Evolutionary conservation across 352 stramenopile genomes (phyloP), one percentile per base, ranked within the genome.

Genomic region (Phytophthora hybrid): DNA sequence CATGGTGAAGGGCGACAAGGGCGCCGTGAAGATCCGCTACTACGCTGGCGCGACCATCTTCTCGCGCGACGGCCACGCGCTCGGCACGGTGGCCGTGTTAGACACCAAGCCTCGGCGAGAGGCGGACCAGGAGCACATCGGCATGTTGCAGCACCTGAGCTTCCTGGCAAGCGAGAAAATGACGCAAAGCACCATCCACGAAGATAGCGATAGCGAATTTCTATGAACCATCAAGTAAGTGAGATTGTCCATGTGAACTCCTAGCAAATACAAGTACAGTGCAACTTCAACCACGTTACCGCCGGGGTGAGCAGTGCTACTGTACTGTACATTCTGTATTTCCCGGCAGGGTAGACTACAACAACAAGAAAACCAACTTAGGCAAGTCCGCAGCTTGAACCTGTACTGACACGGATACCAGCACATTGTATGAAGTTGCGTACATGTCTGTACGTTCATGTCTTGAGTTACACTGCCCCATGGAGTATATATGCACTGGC

Each of bases 131-230:
- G 88, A 95, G 63, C 87, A 95, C 73, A 95, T 95, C 54, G 88
- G 88, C 23, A 94, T 95, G 88, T 81, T 95, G 74, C 88, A 95
- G 73, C 88, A 95, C 71, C 61, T 95, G 62, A 95, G 88, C 66
- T 95, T 95, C 77, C 79, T 95, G 49, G 88, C 88, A 32, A 95
- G 88, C 66, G 88, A 95, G 77, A 95, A 95, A 74, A 95, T 95
- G 88, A 92, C 85, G 67, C 88, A 95, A 67, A 94, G 84, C 71
- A 91, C 85, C 44, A 86, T 90, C 55, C 80, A 90, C 14, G 85
- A 85, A 78, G 87, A 94, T 76, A 92, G 84, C 63, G 87, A 94
- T 78, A 93, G 84, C 71, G 87, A 94, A 74, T 88, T 92, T 66
- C 78, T 92, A 73, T 94, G 76, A 82, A 64, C 49, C 39, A 62